Conservation (phyloP, 208 protist genomes). For the Leishmania tropica region DNA sequence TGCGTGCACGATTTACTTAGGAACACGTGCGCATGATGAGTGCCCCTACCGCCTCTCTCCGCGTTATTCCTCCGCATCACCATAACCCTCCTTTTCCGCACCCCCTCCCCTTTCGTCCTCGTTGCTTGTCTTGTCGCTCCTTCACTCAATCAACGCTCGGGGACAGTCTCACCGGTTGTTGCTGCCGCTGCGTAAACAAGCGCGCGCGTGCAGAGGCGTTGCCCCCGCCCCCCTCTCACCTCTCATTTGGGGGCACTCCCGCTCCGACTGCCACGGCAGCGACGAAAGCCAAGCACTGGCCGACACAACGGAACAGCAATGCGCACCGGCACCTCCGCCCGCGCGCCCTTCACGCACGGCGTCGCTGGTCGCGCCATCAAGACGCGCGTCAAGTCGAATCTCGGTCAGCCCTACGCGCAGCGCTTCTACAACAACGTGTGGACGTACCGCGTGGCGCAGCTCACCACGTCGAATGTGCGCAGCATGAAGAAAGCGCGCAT, state of each 20-base stretch:
- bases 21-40: no score
- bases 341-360: conserved; percentile 42
- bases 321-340: neutral
- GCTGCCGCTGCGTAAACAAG: neutral
- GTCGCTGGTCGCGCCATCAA: conserved; percentile 66
- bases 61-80: neutral
- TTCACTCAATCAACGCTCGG: neutral
- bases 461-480: conserved; percentile 81
- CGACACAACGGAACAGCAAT: conserved; percentile 1
- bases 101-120: neutral
- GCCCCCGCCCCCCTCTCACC: neutral
- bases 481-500: conserved; percentile 62
- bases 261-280: neutral
- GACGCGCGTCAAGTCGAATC: conserved; percentile 72
- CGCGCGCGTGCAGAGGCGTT: neutral
- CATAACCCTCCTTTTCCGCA: neutral
- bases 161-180: neutral
- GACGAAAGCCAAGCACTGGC: neutral
- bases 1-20: no score
- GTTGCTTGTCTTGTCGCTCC: neutral
- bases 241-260: neutral
- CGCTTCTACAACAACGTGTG: conserved; percentile 80
- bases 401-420: conserved; percentile 56
- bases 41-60: neutral
- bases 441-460: conserved; percentile 81